phyloP scores from a whole-genome alignment of 179 eudicot species.

The Amaranthus tricolor region DNA sequence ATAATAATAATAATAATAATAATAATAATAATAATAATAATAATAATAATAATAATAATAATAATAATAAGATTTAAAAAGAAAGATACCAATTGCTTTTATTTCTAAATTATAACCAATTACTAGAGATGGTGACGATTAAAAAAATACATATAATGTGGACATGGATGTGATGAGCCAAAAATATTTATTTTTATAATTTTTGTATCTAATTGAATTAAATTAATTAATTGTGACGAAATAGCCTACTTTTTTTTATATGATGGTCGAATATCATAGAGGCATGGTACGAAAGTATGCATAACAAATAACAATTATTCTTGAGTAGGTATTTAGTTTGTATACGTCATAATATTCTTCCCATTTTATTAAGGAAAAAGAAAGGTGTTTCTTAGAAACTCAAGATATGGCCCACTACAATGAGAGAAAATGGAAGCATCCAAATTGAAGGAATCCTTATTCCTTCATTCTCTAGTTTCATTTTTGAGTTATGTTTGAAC shows the following conservation, averaged over 20 bases:
- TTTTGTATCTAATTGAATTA: not conserved
- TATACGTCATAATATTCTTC: constrained; percentile 22
- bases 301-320: constrained; percentile 13
- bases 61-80: too few relatives aligned
- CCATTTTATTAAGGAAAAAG: not conserved
- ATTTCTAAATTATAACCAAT: not conserved
- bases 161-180: constrained; percentile 5
- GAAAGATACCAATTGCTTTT: not conserved
- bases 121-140: not conserved
- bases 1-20: too few relatives aligned
- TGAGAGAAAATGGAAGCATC: constrained; percentile 5
- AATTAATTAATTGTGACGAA: not conserved
- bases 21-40: too few relatives aligned
- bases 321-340: constrained; percentile 14
- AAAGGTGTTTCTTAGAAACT: not conserved
- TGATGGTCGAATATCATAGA: not conserved
- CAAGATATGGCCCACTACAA: constrained; percentile 20
- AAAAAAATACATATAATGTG: too few relatives aligned
- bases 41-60: too few relatives aligned
- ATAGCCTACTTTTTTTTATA: not conserved
- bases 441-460: constrained; percentile 23
- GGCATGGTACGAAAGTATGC: constrained; percentile 7
- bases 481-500: constrained; percentile 4
- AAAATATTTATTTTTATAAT: not conserved
- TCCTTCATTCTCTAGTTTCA: constrained; percentile 6